Evolutionary conservation across 148 eudicot species (phyloP).

Genomic region (Polygonum maritimum): DNA sequence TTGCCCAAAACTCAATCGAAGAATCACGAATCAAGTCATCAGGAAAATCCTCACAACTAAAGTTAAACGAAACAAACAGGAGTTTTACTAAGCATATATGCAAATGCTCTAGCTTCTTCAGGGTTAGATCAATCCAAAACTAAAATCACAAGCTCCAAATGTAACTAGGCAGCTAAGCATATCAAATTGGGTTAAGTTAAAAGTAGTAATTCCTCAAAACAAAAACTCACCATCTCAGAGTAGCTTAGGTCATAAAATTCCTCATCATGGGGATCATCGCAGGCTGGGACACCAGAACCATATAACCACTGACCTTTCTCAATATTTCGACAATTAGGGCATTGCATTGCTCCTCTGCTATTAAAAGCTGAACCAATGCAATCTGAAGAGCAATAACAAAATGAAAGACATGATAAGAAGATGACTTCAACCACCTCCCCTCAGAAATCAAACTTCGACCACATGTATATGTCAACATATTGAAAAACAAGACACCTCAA

Average conservation of each 20-base stretch:
- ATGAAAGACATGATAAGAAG: neutral
- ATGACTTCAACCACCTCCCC: neutral
- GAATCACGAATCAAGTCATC: neutral
- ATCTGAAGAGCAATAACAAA: slow-evolving; percentile 42
- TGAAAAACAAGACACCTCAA: neutral
- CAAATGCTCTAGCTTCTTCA: neutral
- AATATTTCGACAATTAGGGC: slow-evolving; percentile 96
- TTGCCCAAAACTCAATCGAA: neutral
- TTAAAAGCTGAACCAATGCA: slow-evolving; percentile 99
- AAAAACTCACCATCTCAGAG: slow-evolving; percentile 76
- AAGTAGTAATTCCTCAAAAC: neutral
- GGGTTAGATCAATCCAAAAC: neutral
- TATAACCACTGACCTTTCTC: slow-evolving; percentile 99
- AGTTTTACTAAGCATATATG: neutral
- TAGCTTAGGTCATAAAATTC: slow-evolving; percentile 79
- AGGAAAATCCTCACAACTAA: neutral
- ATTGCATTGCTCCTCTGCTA: slow-evolving; percentile 89
- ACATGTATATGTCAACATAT: neutral
- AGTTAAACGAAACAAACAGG: neutral
- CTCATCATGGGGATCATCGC: slow-evolving; percentile 87
- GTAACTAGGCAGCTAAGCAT: neutral
- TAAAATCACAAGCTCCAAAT: neutral
- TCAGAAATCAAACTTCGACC: neutral
- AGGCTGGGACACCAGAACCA: slow-evolving; percentile 63
- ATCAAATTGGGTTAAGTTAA: neutral